Conservation (phyloP, 2,329 filamentous ascomycete genomes). For the Neocatenulostroma microsporum region DNA sequence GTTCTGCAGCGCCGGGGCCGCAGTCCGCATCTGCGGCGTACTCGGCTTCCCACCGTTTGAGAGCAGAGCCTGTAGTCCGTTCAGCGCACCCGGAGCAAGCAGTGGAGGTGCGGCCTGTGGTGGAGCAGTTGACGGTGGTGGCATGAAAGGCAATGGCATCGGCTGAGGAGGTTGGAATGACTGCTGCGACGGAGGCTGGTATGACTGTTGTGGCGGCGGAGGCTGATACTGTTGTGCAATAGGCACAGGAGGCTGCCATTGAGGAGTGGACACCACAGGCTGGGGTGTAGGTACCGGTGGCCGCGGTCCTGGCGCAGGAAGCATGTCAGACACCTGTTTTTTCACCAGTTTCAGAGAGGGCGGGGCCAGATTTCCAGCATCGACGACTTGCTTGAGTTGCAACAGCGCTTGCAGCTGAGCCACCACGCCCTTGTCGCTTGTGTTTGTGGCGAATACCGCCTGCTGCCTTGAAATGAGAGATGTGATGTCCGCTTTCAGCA, state of each 20-base stretch:
- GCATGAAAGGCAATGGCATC: slow-evolving; percentile 15
- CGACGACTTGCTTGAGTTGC: slow-evolving; percentile 73
- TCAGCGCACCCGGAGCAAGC: slow-evolving; percentile 25
- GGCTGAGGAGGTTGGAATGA: slow-evolving; percentile 20
- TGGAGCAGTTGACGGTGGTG: slow-evolving; percentile 14
- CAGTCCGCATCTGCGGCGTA: slow-evolving; percentile 29
- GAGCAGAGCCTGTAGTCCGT: slow-evolving; percentile 28
- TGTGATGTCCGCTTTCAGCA: slow-evolving; percentile 75
- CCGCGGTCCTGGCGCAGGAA: slow-evolving; percentile 45
- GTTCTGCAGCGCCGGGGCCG: slow-evolving; percentile 24
- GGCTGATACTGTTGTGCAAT: slow-evolving; percentile 20
- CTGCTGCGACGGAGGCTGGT: slow-evolving; percentile 25
- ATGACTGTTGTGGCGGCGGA: slow-evolving; percentile 17
- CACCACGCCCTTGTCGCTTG: slow-evolving; percentile 66
- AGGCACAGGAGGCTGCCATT: slow-evolving; percentile 23
- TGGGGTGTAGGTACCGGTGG: slow-evolving; percentile 19
- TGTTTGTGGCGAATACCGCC: slow-evolving; percentile 65
- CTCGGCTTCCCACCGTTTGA: slow-evolving; percentile 29
- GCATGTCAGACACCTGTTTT: slow-evolving; percentile 73
- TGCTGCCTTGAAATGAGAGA: slow-evolving; percentile 66
- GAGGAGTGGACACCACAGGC: slow-evolving; percentile 19
- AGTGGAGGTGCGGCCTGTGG: slow-evolving; percentile 17
- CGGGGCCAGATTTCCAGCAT: slow-evolving; percentile 57
- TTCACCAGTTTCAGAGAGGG: slow-evolving; percentile 76
- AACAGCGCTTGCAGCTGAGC: slow-evolving; percentile 75